Base-by-base conservation (phyloP, 1,284 basidiomycete genomes). In the Agroathelia rolfsii region DNA sequence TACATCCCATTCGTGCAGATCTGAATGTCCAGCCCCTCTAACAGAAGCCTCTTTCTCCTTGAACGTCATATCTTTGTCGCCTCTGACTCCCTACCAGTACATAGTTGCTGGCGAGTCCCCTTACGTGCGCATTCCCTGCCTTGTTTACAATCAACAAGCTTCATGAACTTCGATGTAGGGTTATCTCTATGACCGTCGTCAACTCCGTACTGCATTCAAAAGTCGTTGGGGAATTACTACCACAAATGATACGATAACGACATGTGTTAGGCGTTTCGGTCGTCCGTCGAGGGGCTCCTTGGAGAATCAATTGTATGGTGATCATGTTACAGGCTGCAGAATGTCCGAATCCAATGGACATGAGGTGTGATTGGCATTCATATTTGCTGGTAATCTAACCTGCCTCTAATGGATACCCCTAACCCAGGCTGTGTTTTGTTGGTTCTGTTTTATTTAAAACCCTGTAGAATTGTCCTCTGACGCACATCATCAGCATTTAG, bases 181-280 rank as follows among this genome's bases (percentile, higher is more conserved):
- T 1, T 90, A 83, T 54, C 68, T 96, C 1, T 93, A 88, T 48
- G 92, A 96, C 53, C 69, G 92, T 33, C 70, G 92, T 35, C 82
- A 89, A 53, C 58, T 72, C 11, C 74, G 77, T 6, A 69, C 77
- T 5, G 65, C 72, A 32, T 55, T 84, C 17, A 57, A 64, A 36
- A 67, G 67, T 35, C 76, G 87, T 45, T 90, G 87, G 84, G 87
- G 86, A 3, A 58, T 72, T 39, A 57, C 69, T 3, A 59, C 65
- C 14, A 47, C 59, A 29, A 49, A 58, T 15, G 58, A 64, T 29
- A 63, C 66, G 46, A 53, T 71, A 23, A 81, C 82, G 2, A 80
- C 81, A 24, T 94, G 90, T 49, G 87, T 95, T 5, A 71, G 90
- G 33, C 72, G 81, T 19, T 88, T 95, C 48, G 87, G 86, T 8